Conservation (phyloP, 129 eudicot genomes). For the Chrysanthemum seticuspe region DNA sequence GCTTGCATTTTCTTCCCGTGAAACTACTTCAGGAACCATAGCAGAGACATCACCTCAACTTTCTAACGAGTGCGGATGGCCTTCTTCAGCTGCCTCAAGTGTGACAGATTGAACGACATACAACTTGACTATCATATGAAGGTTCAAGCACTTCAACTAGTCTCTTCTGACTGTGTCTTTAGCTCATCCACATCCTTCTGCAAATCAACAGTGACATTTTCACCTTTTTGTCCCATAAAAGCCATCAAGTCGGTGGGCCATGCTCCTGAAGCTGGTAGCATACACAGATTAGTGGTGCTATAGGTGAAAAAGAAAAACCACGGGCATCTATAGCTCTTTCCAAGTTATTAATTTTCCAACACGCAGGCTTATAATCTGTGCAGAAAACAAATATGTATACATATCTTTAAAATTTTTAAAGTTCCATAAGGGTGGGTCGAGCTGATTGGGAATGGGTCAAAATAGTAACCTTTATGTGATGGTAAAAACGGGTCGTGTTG, state of each 20-base stretch:
- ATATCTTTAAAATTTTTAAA: background rate
- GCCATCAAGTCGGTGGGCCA: conserved; percentile 54
- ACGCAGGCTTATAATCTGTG: conserved; percentile 9
- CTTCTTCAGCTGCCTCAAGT: conserved; percentile 38
- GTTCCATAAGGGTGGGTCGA: background rate
- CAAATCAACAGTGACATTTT: conserved; percentile 28
- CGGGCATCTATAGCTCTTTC: background rate
- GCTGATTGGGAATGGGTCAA: background rate
- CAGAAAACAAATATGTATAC: conserved; percentile 12
- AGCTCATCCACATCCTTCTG: conserved; percentile 33
- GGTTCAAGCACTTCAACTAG: conserved; percentile 37
- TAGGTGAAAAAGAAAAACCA: conserved; percentile 1
- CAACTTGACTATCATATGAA: conserved; percentile 24
- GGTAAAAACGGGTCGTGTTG: no score
- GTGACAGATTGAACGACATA: conserved; percentile 32
- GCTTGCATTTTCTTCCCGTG: conserved; percentile 34
- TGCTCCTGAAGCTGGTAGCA: conserved; percentile 53
- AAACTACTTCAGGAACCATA: conserved; percentile 35
- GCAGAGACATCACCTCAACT: conserved; percentile 32
- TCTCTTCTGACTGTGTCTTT: conserved; percentile 30
- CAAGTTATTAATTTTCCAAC: conserved; percentile 14
- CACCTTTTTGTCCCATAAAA: conserved; percentile 65
- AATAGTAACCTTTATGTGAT: no score
- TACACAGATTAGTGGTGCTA: conserved; percentile 3
- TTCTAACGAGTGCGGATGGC: conserved; percentile 30